Conservation (phyloP, 2,329 filamentous ascomycete genomes). For the Microcyclospora tardicrescens region DNA sequence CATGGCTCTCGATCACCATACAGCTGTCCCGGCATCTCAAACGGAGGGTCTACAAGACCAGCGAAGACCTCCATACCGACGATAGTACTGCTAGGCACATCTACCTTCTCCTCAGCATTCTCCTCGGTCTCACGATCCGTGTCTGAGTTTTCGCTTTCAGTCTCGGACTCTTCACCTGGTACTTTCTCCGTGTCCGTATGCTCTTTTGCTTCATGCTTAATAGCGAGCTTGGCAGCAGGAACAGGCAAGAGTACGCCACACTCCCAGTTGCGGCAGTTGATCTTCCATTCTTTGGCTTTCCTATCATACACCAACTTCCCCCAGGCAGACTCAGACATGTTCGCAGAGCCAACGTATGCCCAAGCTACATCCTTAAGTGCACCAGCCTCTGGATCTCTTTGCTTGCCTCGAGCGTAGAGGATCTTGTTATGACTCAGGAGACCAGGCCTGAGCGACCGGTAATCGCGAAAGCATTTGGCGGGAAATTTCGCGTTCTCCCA, state of each 20-base stretch:
- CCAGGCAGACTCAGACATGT: slow-evolving; percentile 90
- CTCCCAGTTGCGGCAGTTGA: slow-evolving; percentile 89
- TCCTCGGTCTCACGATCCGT: neutral
- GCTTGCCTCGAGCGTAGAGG: slow-evolving; percentile 25
- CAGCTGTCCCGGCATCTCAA: slow-evolving; percentile 43
- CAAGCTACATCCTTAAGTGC: slow-evolving; percentile 42
- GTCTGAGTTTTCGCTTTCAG: slow-evolving; percentile 7
- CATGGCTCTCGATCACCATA: slow-evolving; percentile 36
- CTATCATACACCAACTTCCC: slow-evolving; percentile 63
- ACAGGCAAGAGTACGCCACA: slow-evolving; percentile 72
- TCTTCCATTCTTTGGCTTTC: slow-evolving; percentile 51
- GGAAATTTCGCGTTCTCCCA: slow-evolving; percentile 61
- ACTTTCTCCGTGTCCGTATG: neutral
- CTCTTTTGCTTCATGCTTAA: slow-evolving; percentile 8
- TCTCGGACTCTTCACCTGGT: slow-evolving; percentile 6
- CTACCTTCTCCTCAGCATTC: neutral
- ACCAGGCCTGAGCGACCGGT: slow-evolving; percentile 54
- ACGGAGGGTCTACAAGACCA: slow-evolving; percentile 48
- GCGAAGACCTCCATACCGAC: slow-evolving; percentile 39
- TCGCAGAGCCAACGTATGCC: slow-evolving; percentile 82
- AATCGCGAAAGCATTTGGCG: slow-evolving; percentile 57
- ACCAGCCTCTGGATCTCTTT: slow-evolving; percentile 1
- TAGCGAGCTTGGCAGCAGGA: slow-evolving; percentile 7
- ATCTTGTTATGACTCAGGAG: slow-evolving; percentile 79
- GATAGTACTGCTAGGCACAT: neutral